Evolutionary conservation across 257 asterid genomes (phyloP), one percentile per base, ranked within the genome.

Genomic region (Leptodermis oblonga): DNA sequence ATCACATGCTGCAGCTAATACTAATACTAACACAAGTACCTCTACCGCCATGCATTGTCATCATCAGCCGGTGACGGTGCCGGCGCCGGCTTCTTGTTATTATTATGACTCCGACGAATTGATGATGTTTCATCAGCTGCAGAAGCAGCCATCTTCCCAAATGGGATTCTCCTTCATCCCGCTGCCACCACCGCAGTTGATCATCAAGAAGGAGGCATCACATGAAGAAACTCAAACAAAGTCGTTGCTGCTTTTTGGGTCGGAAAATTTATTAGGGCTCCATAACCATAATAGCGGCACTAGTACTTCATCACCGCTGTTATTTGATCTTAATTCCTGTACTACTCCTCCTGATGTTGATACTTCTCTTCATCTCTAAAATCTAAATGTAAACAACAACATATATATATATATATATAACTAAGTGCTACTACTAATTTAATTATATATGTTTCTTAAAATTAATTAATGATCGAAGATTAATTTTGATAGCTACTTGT

Each of bases 351-450:
- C 59, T 46, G 80, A 77, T 71, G 77, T 80, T 58, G 85, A 80
- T 71, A 80, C 85, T 48, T 80, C 82, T 70, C 74, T 80, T 71
- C 85, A 71, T 72, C 85, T 80, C 46, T 80, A 70, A 45, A 62
- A 8, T 28, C 15, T 4, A 28, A 42, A 7, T n/a, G n/a, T n/a
- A n/a, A n/a, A n/a, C n/a, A n/a, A n/a, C 2, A 22, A 30, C 23
- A 52, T 4, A 45, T 45, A 45, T 45, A 45, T 51, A 20, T 51
- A n/a, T 15, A 6, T 51, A 51, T 51, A 51, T 51, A 51, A n/a
- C n/a, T n/a, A n/a, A n/a, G n/a, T n/a, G n/a, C n/a, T n/a, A n/a
- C n/a, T n/a, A n/a, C n/a, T n/a, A n/a, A n/a, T n/a, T n/a, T n/a
- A n/a, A n/a, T n/a, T 51, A 51, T 15, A 4, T 18, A 51, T 51